Evolutionary conservation across 371 early-diverging fungal species (phyloP).

Genomic region (Apophysomyces variabilis): DNA sequence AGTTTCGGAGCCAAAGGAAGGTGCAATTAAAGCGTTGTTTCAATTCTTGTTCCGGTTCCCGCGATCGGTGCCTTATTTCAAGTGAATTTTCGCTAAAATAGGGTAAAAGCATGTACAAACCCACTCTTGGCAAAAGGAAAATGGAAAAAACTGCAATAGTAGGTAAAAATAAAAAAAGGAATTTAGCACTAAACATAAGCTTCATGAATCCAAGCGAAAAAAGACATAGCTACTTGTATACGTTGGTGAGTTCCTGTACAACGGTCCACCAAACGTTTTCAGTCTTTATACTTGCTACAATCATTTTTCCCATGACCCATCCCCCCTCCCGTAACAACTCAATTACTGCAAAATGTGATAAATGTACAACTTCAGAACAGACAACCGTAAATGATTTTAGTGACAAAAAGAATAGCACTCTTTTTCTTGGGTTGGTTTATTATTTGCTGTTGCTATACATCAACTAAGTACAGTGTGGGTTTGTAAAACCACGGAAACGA

Average conservation of each 20-base stretch:
- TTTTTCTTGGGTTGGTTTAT: not conserved
- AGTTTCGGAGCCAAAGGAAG: too few species aligned
- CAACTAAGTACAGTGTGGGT: conserved; percentile 8
- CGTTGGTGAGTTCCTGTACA: too few species aligned
- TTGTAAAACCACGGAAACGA: not conserved
- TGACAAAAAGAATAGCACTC: conserved; percentile 2
- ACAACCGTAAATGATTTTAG: not conserved
- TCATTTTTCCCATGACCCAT: too few species aligned
- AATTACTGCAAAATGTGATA: not conserved
- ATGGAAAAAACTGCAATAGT: too few species aligned
- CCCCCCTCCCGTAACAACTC: too few species aligned
- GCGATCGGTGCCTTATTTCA: not conserved
- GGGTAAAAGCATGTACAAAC: not conserved
- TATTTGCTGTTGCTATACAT: conserved; percentile 1
- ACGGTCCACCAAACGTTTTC: too few species aligned
- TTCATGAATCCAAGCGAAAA: too few species aligned
- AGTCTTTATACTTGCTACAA: too few species aligned
- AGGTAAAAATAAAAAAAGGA: too few species aligned
- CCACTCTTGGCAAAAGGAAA: not conserved
- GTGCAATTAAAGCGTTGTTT: not conserved
- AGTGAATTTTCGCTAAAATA: not conserved
- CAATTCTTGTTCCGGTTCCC: conserved; percentile 1
- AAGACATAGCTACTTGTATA: too few species aligned
- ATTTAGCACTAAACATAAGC: too few species aligned
- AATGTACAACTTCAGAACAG: not conserved